These are phyloP conservation scores for Baudoinia panamericana DNA, from an alignment of 495 filamentous ascomycete species.

Conservation along the genomic window DNA sequence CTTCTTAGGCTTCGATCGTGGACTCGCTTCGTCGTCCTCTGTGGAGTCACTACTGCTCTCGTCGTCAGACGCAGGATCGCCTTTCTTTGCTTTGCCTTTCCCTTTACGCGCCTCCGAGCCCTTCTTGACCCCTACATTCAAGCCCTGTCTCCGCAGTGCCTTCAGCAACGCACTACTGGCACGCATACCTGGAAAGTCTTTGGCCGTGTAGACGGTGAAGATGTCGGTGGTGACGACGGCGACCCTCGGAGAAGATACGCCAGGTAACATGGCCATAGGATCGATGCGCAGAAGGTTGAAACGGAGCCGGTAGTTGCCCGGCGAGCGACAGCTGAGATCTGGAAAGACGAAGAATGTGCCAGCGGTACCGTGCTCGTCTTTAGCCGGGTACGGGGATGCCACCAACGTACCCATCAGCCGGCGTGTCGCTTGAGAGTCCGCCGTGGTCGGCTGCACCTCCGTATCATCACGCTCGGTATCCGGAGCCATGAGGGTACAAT, in stretches of 20 bases:
- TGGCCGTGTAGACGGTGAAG: slow-evolving; percentile 87
- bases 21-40: slow-evolving; percentile 20
- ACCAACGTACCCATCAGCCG: slow-evolving; percentile 70
- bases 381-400: slow-evolving; percentile 56
- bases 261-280: slow-evolving; percentile 36
- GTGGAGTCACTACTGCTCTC: slow-evolving; percentile 40
- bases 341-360: slow-evolving; percentile 92
- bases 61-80: slow-evolving; percentile 25
- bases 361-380: slow-evolving; percentile 50
- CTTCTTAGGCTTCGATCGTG: slow-evolving; percentile 1
- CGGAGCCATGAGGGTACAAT: slow-evolving; percentile 63
- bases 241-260: slow-evolving; percentile 42
- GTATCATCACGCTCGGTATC: slow-evolving; percentile 48
- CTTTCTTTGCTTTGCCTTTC: slow-evolving; percentile 31
- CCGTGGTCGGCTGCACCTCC: slow-evolving; percentile 27
- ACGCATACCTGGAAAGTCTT: slow-evolving; percentile 91
- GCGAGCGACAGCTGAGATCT: slow-evolving; percentile 81
- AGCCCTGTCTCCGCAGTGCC: slow-evolving; percentile 58
- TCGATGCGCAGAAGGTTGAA: slow-evolving; percentile 80
- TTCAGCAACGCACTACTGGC: slow-evolving; percentile 57
- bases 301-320: slow-evolving; percentile 66
- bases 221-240: slow-evolving; percentile 58
- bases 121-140: slow-evolving; percentile 68
- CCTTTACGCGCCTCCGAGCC: slow-evolving; percentile 51
- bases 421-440: slow-evolving; percentile 37